phyloP scores from a whole-genome alignment of 768 basidiomycete genomes.

The Termitomyces titanicus region DNA sequence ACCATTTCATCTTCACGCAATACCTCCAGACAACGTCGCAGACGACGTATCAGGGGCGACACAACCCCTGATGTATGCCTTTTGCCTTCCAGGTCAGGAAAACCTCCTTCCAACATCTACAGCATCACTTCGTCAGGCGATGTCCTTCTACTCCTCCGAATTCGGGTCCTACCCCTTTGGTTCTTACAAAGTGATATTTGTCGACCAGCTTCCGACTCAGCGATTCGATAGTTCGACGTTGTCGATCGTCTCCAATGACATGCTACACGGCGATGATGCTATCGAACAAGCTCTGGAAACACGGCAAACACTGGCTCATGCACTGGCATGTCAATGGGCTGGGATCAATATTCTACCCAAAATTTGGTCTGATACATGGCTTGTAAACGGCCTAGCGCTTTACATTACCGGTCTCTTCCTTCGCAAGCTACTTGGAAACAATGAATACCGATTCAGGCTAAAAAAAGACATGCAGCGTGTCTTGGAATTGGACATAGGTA shows the following conservation, averaged over 20 bases:
- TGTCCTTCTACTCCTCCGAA: conserved; percentile 89
- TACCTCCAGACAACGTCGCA: conserved; percentile 55
- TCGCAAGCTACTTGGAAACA: conserved; percentile 86
- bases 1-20: conserved; percentile 79
- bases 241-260: conserved; percentile 72
- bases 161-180: conserved; percentile 96
- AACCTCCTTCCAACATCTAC: conserved; percentile 65
- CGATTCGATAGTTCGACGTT: conserved; percentile 85
- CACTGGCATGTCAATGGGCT: conserved; percentile 93
- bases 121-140: conserved; percentile 77
- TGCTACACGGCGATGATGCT: conserved; percentile 82
- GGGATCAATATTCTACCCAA: conserved; percentile 95
- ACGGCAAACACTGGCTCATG: conserved; percentile 80
- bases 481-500: conserved; percentile 80
- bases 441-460: conserved; percentile 92
- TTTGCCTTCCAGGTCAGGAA: conserved; percentile 90
- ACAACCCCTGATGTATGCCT: conserved; percentile 82
- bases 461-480: conserved; percentile 97
- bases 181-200: conserved; percentile 92
- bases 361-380: conserved; percentile 92
- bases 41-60: conserved; percentile 63
- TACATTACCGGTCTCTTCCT: conserved; percentile 90
- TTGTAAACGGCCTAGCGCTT: conserved; percentile 90
- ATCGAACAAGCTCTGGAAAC: conserved; percentile 94
- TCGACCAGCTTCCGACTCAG: conserved; percentile 80